A percentile compares a stretch with the other conserved stretches of the same genome.
These are phyloP conservation scores for Aspergillus sp. DNA, from an alignment of 2,329 filamentous ascomycete genomes.

Conservation along the genomic window DNA sequence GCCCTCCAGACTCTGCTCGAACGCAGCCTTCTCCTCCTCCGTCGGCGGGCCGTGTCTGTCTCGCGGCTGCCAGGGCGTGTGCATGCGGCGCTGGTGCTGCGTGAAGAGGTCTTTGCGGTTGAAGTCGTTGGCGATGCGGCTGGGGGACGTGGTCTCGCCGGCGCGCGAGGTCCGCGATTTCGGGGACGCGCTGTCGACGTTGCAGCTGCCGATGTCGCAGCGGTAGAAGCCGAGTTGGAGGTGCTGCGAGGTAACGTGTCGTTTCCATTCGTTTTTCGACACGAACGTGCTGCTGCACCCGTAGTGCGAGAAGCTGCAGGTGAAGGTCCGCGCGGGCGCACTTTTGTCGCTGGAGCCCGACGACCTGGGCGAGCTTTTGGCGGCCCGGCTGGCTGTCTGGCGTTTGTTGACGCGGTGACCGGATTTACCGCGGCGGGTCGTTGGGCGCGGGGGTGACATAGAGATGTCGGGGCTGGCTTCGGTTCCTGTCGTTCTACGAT, in stretches of 20 bases:
- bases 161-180: too few species aligned
- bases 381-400: too few species aligned
- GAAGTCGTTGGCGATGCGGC: constrained; percentile 54
- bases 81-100: constrained; percentile 81
- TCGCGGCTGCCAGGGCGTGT: constrained; percentile 51
- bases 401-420: too few species aligned
- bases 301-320: constrained; percentile 69
- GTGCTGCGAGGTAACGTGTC: constrained; percentile 74
- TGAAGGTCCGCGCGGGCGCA: constrained; percentile 48
- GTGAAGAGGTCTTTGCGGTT: constrained; percentile 89
- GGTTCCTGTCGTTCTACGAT: neutral
- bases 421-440: too few species aligned
- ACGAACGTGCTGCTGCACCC: constrained; percentile 65
- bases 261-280: constrained; percentile 92
- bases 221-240: constrained; percentile 64
- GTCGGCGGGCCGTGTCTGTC: constrained; percentile 17
- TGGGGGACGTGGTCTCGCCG: too few species aligned
- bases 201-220: constrained; percentile 58
- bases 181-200: constrained; percentile 10
- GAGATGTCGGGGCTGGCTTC: constrained; percentile 1
- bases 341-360: too few species aligned
- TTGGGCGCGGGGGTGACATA: constrained; percentile 1
- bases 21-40: constrained; percentile 23
- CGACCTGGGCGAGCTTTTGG: too few species aligned
- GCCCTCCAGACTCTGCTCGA: constrained; percentile 46